phyloP scores from a whole-genome alignment of 345 rosid genomes.

The Fremontodendron californicum region DNA sequence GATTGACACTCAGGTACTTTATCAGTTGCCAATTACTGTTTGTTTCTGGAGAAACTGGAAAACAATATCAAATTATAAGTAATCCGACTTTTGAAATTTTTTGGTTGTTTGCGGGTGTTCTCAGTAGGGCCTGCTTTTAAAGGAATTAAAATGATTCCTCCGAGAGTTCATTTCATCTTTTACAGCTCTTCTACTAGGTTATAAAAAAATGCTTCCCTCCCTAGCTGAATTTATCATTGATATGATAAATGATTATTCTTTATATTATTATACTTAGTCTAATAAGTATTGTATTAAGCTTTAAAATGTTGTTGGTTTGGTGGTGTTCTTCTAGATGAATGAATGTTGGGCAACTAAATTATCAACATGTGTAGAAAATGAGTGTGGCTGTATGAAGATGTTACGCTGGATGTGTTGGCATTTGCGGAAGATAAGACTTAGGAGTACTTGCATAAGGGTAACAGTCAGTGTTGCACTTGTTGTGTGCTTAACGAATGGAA shows the following conservation, averaged over 20 bases:
- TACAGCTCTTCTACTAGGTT: constrained; percentile 82
- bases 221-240: neutral
- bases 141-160: constrained; percentile 96
- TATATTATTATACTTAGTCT: neutral
- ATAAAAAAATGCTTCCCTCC: neutral
- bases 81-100: neutral
- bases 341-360: neutral
- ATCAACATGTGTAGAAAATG: neutral
- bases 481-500: neutral
- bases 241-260: neutral
- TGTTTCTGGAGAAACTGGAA: constrained; percentile 5
- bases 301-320: neutral
- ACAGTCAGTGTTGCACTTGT: neutral
- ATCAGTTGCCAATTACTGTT: neutral
- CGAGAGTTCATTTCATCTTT: constrained; percentile 80
- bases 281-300: neutral
- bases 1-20: constrained; percentile 71
- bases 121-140: constrained; percentile 68
- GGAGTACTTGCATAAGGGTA: too few species aligned
- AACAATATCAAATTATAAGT: neutral
- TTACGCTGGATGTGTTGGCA: neutral
- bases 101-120: constrained; percentile 43
- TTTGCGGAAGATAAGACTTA: too few species aligned
- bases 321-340: neutral
- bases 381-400: neutral